Evolutionary conservation across 345 rosid genomes (phyloP).

Genomic region (Dimocarpus longan): DNA sequence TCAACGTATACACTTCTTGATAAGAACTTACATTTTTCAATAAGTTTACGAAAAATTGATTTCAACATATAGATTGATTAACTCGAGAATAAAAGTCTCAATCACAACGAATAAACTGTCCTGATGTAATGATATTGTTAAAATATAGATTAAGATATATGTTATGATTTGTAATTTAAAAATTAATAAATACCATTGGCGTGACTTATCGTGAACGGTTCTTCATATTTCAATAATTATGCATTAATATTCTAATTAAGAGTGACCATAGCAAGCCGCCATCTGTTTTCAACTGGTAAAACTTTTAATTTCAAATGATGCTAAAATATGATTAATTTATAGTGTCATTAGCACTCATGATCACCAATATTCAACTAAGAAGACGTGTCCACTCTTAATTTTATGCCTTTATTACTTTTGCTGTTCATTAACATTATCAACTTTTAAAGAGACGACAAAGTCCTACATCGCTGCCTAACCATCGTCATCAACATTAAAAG

Average conservation of each 20-base stretch:
- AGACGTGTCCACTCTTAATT: not conserved
- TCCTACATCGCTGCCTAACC: conserved; percentile 17
- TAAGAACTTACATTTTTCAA: too few relatives aligned
- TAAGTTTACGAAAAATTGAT: too few relatives aligned
- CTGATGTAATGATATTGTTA: too few relatives aligned
- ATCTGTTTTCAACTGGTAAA: not conserved
- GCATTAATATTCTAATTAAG: not conserved
- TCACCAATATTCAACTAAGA: not conserved
- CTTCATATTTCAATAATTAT: not conserved
- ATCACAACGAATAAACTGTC: too few relatives aligned
- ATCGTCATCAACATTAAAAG: not conserved
- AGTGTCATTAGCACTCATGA: not conserved
- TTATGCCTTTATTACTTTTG: not conserved
- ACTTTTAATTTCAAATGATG: not conserved
- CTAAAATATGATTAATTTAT: not conserved
- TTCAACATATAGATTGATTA: too few relatives aligned
- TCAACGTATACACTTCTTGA: too few relatives aligned
- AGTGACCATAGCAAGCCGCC: not conserved
- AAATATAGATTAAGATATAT: too few relatives aligned
- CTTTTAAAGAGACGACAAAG: conserved; percentile 7
- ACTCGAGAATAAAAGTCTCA: too few relatives aligned
- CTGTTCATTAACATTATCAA: conserved; percentile 10
- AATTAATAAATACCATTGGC: not conserved
- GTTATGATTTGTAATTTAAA: not conserved
- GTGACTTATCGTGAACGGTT: not conserved